Conservation (phyloP, 2,329 filamentous ascomycete species). For the Ramularia collo-cygni region DNA sequence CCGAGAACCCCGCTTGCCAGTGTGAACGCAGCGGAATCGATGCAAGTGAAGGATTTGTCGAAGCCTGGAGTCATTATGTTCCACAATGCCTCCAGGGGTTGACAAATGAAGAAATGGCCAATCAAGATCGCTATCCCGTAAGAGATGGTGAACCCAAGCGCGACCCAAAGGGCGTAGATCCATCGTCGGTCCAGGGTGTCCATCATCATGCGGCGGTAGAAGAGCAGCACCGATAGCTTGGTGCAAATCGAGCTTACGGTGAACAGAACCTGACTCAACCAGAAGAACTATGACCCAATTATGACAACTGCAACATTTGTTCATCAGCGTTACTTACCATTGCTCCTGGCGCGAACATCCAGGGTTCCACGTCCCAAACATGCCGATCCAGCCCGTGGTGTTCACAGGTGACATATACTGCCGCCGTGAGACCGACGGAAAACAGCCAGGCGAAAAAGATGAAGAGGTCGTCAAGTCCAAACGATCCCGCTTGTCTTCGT, state of each 20-base stretch:
- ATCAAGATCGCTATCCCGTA: conserved; percentile 18
- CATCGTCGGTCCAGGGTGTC: conserved; percentile 15
- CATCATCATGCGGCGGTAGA: conserved; percentile 22
- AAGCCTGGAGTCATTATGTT: conserved; percentile 10
- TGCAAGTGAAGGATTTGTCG: conserved; percentile 12
- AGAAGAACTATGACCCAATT: too few relatives aligned
- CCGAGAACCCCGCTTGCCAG: conserved; percentile 14
- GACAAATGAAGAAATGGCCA: conserved; percentile 17
- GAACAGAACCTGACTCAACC: conserved; percentile 22
- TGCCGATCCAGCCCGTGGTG: conserved; percentile 18
- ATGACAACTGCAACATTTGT: too few relatives aligned
- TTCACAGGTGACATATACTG: conserved; percentile 12
- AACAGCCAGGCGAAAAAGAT: conserved; percentile 21
- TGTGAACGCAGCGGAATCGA: conserved; percentile 7
- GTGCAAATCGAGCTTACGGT: conserved; percentile 17
- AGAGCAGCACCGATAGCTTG: conserved; percentile 24
- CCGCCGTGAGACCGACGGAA: conserved; percentile 16
- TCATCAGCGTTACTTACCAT: conserved; percentile 11
- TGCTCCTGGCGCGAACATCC: conserved; percentile 12
- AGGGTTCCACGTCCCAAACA: conserved; percentile 19
- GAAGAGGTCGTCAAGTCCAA: conserved; percentile 20
- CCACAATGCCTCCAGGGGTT: conserved; percentile 21
- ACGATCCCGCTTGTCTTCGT: conserved; percentile 16
- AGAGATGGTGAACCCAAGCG: conserved; percentile 15
- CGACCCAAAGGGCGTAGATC: conserved; percentile 17